Evolutionary conservation across 2,329 filamentous ascomycete genomes (phyloP), one percentile per base, ranked within the genome.

Genomic region (Geosmithia flava): DNA sequence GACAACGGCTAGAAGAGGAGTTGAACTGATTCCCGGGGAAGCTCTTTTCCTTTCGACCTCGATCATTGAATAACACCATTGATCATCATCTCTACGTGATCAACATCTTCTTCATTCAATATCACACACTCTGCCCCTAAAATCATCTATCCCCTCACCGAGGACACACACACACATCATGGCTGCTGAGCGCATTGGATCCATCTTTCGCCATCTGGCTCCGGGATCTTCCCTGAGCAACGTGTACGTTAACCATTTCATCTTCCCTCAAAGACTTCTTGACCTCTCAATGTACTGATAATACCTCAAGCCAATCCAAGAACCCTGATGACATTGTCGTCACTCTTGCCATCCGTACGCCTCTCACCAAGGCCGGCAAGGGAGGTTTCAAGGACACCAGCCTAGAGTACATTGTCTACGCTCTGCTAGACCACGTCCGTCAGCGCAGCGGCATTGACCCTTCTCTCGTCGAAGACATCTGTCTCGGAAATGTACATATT

Each of bases 301-400:
- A 29, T 37, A 19, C n/a, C 15, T 50, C 42, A 50, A 95, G 89
- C 61, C 89, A 87, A 50, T 81, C 87, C 57, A 90, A 97, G 74
- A 94, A 95, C 67, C 80, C 90, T 56, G 91, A 97, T 64, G 93
- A 98, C 72, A 77, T 98, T 48, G 93, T 98, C 63, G 95, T 97
- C 62, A 98, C 93, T 7, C 80, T 94, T 50, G 91, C 91, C 27
- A 74, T 90, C 59, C 86, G 93, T 49, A 96, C 91, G 27, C 89
- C 93, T 1, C 76, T 98, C 53, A 76, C 84, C 62, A 97, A 96
- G 72, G 89, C 79, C 47, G 76, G 76, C 64, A 96, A 95, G 76
- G 91, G 93, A 55, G 88, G 89, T 42, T 85, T 98, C 74, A 97
- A 96, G 74, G 91, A 98, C 65, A 94, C 89, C 6, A 78, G 77